Evolutionary conservation across 345 rosid genomes (phyloP), one percentile per base, ranked within the genome.

Genomic region (Nasturtium officinale): DNA sequence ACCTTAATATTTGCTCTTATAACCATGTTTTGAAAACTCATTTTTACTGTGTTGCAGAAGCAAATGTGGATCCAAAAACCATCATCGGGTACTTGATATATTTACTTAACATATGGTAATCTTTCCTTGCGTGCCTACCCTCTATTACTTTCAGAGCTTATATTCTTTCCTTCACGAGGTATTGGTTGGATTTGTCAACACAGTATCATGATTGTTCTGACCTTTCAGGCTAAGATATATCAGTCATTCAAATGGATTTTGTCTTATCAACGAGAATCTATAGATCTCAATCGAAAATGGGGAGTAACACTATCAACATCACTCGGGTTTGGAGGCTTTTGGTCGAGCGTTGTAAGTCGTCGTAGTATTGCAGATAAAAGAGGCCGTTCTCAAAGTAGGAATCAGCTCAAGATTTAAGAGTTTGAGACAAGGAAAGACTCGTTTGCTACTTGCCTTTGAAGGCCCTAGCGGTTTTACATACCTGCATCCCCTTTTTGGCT

Each of bases 41-140:
- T n/a, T 50, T 69, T 61, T n/a, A 38, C 76, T 70, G 52, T 73
- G 47, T 65, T 64, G 71, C 90, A 90, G 97, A 90, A 88, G 83
- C 95, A 88, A 69, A 87, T 83, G 63, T 90, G 97, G 97, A 83
- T 90, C 73, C 97, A 89, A 74, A 90, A 88, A 69, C 74, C 95
- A 56, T 68, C 88, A 58, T 80, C 88, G 5, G 93, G 87, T 60
- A 81, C 89, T 56, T 90, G 84, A 84, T 58, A 47, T 51, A 61
- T 66, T 67, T 71, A 69, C 58, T 66, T 67, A 9, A 72, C 71
- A 58, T 56, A 46, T 60, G 82, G 87, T 86, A 79, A 65, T 68
- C n/a, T 16, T n/a, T 67, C 9, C 23, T 15, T 9, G 6, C 47
- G 43, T 2, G 42, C 23, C 15, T 51, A 6, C 45, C n/a, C 53